These are phyloP conservation scores for Agrostemma githago DNA, from an alignment of 148 eudicot genomes.

Conservation along the genomic window DNA sequence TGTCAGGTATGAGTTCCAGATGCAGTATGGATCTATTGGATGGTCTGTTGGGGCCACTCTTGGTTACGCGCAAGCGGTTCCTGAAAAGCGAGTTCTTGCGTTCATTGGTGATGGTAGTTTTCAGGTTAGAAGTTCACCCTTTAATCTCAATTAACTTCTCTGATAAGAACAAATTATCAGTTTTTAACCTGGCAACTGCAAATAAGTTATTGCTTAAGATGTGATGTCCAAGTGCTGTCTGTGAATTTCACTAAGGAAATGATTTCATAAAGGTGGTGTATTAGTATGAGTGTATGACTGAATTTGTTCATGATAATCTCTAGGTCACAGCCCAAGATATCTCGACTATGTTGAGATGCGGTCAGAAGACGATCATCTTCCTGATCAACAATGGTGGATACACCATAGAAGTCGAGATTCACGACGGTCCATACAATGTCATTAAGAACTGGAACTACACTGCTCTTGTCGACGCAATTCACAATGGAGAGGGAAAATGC, in stretches of 20 bases:
- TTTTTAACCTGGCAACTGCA: neutral
- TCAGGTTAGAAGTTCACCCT: constrained; percentile 46
- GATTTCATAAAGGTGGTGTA: neutral
- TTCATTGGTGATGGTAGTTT: constrained; percentile 98
- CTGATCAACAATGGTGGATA: constrained; percentile 93
- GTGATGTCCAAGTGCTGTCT: no score
- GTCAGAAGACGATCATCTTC: constrained; percentile 70
- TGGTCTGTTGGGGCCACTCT: constrained; percentile 98
- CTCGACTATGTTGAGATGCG: constrained; percentile 70
- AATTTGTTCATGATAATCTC: neutral
- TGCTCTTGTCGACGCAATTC: constrained; percentile 66
- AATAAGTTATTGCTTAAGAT: neutral
- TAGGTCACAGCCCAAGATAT: constrained; percentile 87
- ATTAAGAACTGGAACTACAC: constrained; percentile 88
- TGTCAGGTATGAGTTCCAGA: constrained; percentile 67
- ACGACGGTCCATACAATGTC: constrained; percentile 87
- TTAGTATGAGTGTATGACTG: neutral
- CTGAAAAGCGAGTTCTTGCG: constrained; percentile 71
- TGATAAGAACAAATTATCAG: neutral
- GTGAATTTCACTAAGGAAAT: neutral
- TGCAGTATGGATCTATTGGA: constrained; percentile 93
- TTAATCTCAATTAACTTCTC: neutral
- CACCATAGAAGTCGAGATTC: constrained; percentile 88
- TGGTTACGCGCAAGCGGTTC: constrained; percentile 91
- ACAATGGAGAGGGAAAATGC: constrained; percentile 78